Evolutionary conservation across 768 basidiomycete genomes (phyloP).

Genomic region (Glaciozyma martinii): DNA sequence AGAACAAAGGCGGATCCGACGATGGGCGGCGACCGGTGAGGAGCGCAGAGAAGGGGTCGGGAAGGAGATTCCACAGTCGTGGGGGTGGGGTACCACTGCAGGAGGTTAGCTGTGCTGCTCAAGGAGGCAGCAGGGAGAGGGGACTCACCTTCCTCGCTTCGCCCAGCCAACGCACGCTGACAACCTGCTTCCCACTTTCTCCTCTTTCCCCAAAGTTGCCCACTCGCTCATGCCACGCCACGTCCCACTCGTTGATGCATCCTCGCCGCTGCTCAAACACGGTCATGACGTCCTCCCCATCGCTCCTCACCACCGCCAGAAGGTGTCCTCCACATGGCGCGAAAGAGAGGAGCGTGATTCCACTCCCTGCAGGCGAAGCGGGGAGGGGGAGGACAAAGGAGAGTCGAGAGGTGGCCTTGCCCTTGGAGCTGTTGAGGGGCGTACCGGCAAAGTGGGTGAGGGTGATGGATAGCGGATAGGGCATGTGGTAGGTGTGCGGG

Average conservation of each 20-base stretch:
- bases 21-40: slow-evolving; percentile 13
- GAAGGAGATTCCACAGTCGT: not conserved
- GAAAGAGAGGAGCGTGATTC: slow-evolving; percentile 16
- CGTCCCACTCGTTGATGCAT: slow-evolving; percentile 21
- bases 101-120: not conserved
- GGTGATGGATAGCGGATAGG: not conserved
- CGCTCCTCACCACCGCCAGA: slow-evolving; percentile 1
- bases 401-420: slow-evolving; percentile 2
- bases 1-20: slow-evolving; percentile 20
- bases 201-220: slow-evolving; percentile 1
- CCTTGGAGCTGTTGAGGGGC: not conserved
- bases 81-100: slow-evolving; percentile 21
- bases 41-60: slow-evolving; percentile 26
- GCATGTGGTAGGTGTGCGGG: not conserved
- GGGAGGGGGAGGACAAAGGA: slow-evolving; percentile 10
- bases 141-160: slow-evolving; percentile 15
- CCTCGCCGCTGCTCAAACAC: slow-evolving; percentile 16
- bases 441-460: slow-evolving; percentile 13
- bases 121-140: too few relatives aligned
- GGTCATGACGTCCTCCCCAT: slow-evolving; percentile 7
- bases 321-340: slow-evolving; percentile 14
- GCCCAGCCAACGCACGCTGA: slow-evolving; percentile 18
- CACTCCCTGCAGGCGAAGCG: not conserved
- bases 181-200: slow-evolving; percentile 6
- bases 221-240: slow-evolving; percentile 15